phyloP scores from a whole-genome alignment of 148 eudicot species.

The Chenopodium formosanum region DNA sequence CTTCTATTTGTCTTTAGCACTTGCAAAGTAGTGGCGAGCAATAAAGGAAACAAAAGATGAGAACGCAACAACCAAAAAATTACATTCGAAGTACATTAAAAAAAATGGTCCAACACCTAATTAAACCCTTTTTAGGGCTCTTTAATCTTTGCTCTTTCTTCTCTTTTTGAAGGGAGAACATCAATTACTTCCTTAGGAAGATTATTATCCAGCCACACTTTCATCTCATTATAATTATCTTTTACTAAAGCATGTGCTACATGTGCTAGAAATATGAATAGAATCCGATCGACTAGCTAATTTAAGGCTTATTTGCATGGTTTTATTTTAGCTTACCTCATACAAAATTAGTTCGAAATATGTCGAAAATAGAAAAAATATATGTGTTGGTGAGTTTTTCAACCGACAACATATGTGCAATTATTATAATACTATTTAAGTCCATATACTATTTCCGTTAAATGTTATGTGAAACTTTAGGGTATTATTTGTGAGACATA shows the following conservation, averaged over 20 bases:
- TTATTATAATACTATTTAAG: no score
- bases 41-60: not conserved
- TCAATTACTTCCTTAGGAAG: not conserved
- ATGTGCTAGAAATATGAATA: not conserved
- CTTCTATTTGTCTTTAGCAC: not conserved
- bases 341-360: no score
- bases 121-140: not conserved
- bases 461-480: no score
- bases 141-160: not conserved
- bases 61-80: not conserved
- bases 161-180: not conserved
- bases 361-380: no score
- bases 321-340: no score
- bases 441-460: no score
- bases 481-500: no score
- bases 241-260: not conserved
- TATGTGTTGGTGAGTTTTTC: no score
- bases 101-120: slow-evolving; percentile 1
- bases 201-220: not conserved
- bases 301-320: no score
- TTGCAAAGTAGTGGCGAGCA: not conserved
- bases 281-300: no score
- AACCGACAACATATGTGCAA: no score
- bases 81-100: not conserved
- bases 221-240: not conserved